Conservation (phyloP, 169 alveolate species). For the Plasmodium gonderi region DNA sequence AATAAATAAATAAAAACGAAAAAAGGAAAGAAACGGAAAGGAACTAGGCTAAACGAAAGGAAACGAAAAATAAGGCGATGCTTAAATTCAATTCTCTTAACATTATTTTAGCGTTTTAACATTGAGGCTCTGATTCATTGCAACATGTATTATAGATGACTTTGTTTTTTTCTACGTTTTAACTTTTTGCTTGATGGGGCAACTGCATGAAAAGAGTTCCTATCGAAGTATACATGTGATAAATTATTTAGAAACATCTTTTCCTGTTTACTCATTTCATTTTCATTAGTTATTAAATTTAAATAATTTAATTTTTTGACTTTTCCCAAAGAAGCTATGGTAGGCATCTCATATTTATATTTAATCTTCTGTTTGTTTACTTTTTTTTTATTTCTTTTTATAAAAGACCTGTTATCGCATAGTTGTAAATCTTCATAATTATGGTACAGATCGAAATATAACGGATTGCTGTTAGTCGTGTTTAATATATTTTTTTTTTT, state of each 20-base stretch:
- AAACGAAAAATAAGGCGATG: background rate
- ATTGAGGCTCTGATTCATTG: background rate
- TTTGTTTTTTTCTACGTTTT: constrained; percentile 4
- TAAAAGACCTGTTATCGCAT: background rate
- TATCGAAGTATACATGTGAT: constrained; percentile 33
- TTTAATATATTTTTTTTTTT: background rate
- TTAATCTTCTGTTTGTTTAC: background rate
- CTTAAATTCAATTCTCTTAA: background rate
- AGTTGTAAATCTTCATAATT: background rate
- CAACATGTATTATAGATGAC: background rate
- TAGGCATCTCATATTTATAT: constrained; percentile 66
- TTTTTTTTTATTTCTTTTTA: constrained; percentile 3
- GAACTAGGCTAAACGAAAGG: too few species aligned
- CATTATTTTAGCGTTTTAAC: background rate
- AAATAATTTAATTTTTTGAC: constrained; percentile 50
- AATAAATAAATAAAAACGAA: background rate
- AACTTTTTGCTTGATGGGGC: background rate
- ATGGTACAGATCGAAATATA: background rate
- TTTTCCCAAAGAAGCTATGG: constrained; percentile 73
- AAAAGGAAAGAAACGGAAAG: too few species aligned
- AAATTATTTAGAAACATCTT: constrained; percentile 28
- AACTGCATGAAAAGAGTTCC: background rate
- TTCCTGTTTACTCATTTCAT: background rate
- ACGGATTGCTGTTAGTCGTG: background rate
- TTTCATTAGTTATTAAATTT: constrained; percentile 9